Base-by-base conservation (phyloP, 768 basidiomycete species). In the Termitomyces eurrhizus region DNA sequence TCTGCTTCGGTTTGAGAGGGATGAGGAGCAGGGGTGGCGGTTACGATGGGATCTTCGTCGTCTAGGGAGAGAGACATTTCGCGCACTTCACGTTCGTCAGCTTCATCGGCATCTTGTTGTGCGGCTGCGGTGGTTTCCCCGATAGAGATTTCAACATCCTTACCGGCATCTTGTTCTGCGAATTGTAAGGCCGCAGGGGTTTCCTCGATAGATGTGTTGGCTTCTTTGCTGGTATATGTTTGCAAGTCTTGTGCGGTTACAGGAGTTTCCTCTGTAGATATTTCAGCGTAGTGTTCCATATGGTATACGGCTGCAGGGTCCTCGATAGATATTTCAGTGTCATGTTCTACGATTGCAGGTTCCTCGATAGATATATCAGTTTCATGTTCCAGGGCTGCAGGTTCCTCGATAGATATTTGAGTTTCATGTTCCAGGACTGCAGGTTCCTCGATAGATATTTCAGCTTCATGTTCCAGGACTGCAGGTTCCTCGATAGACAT, bases 1-100 rank as follows among this genome's bases (percentile, higher is more conserved):
- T 70, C 70, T 58, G 69, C 72, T 16, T 39, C 63, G 39, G 35
- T 41, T 7, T 53, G 41, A 36, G 16, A 26, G 26, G 6, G 49
- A 13, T 37, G 14, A 9, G 33, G 36, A 32, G 32, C 13, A 24
- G 41, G 49, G 42, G 33, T 16, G 14, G 29, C 21, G 7, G 12
- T 26, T 12, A 4, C 26, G 18, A 26, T n/a, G 41, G 42, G 24
- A 36, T 48, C 37, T 18, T 58, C 52, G 54, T 58, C 54, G 33
- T 60, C 59, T 8, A 55, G 59, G 32, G 59, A 21, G 12, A 60
- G 16, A 6, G 65, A 66, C 65, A 62, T 62, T 46, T 66, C 65
- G 4, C 65, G 60, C 11, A 64, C 63, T 52, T 66, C 26, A 1
- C 61, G 60, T 48, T 66, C 65, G 6, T 58, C 50, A 18, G 48